phyloP scores from a whole-genome alignment of 164 flowering plant species.

The Berberis thunbergii region DNA sequence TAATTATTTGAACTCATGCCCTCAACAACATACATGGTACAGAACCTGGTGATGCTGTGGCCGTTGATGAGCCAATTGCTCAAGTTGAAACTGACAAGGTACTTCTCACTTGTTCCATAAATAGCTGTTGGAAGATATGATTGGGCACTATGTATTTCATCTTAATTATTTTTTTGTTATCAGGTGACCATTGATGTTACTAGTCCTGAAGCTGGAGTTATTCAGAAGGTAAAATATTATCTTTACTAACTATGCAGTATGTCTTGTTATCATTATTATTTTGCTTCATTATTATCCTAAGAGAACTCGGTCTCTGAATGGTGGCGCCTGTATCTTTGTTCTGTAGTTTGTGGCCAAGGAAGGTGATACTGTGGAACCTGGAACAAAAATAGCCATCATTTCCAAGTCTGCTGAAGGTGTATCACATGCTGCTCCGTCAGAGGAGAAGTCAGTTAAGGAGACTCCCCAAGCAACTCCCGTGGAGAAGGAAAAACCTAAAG shows the following conservation, averaged over 20 bases:
- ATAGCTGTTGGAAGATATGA: background rate
- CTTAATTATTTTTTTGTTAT: constrained; percentile 7
- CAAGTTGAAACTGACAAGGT: constrained; percentile 99
- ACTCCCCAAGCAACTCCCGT: constrained; percentile 37
- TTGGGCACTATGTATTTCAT: background rate
- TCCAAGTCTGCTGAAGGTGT: constrained; percentile 67
- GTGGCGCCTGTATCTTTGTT: background rate
- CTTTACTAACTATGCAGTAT: background rate
- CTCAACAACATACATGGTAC: constrained; percentile 9
- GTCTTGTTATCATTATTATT: background rate
- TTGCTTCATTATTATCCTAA: background rate
- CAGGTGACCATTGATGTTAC: constrained; percentile 95
- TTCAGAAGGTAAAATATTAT: constrained; percentile 53
- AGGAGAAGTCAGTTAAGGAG: constrained; percentile 27
- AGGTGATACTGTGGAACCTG: constrained; percentile 96
- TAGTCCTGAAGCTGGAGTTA: constrained; percentile 90
- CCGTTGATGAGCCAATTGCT: constrained; percentile 85
- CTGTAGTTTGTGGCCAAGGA: constrained; percentile 76
- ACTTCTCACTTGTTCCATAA: background rate
- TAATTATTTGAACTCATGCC: constrained; percentile 1
- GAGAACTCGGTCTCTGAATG: background rate
- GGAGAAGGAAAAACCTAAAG: constrained; percentile 37
- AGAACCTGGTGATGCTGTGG: constrained; percentile 90
- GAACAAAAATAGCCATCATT: constrained; percentile 79
- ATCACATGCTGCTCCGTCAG: constrained; percentile 58